Percentiles rank a stretch among this genome's conserved stretches.
phyloP scores from a whole-genome alignment of 2,329 filamentous ascomycete species.

The Aspergillus sergii region DNA sequence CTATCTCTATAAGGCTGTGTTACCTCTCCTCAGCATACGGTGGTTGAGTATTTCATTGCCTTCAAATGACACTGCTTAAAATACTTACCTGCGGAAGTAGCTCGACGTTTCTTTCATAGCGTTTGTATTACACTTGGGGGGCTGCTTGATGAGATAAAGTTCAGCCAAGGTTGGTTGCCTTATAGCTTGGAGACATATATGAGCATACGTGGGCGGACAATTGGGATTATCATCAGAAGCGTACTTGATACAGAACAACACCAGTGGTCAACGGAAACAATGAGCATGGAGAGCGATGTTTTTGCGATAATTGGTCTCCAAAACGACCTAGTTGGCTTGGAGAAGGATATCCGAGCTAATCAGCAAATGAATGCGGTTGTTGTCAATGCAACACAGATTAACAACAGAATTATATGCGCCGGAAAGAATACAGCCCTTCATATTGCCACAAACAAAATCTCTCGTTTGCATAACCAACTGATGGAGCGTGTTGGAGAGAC shows the following conservation, averaged over 20 bases:
- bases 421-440: background rate
- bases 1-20: background rate
- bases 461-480: background rate
- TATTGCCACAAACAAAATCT: background rate
- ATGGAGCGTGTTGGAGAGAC: background rate
- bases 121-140: background rate
- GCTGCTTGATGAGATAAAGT: background rate
- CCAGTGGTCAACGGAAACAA: background rate
- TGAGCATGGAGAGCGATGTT: background rate
- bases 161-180: background rate
- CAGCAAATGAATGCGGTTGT: background rate
- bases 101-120: background rate
- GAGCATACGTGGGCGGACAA: background rate
- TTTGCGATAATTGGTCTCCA: background rate
- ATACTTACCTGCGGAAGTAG: background rate
- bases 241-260: background rate
- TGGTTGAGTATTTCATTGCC: background rate
- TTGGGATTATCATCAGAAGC: background rate
- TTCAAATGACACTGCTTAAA: background rate
- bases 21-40: no score
- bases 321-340: background rate
- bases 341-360: background rate
- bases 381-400: background rate
- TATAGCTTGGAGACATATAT: background rate
- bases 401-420: background rate